Evolutionary conservation across 805 yeast species (phyloP).

Genomic region (Cephaloascus fragrans): DNA sequence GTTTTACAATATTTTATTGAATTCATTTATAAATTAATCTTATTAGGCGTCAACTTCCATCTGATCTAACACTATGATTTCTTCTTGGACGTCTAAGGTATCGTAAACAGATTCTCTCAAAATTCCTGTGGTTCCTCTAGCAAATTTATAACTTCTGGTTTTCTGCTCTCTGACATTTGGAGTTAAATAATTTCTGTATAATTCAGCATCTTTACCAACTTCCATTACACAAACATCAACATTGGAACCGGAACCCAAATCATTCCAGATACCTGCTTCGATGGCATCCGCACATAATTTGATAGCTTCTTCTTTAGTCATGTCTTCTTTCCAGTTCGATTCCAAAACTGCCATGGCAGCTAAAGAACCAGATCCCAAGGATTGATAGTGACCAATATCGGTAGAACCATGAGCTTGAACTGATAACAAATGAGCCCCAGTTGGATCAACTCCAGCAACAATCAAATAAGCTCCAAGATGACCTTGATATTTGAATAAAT

Average conservation of each 20-base stretch:
- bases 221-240: constrained; percentile 98
- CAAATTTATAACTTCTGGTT: constrained; percentile 74
- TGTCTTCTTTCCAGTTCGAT: constrained; percentile 69
- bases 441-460: constrained; percentile 96
- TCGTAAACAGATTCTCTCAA: constrained; percentile 58
- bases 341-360: constrained; percentile 99
- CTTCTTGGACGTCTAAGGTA: constrained; percentile 61
- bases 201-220: constrained; percentile 75
- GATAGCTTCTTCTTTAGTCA: constrained; percentile 86
- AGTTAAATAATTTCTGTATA: constrained; percentile 78
- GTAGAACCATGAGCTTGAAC: constrained; percentile 98
- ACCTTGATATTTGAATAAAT: constrained; percentile 93
- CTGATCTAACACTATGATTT: constrained; percentile 31
- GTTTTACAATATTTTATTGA: no score
- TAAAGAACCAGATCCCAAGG: constrained; percentile 92
- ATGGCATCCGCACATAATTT: constrained; percentile 86
- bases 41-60: constrained; percentile 41
- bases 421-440: constrained; percentile 88
- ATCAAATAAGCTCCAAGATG: constrained; percentile 95
- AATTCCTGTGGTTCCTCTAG: constrained; percentile 90
- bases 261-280: constrained; percentile 98
- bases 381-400: constrained; percentile 87
- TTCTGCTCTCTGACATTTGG: constrained; percentile 85
- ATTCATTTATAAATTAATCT: no score
- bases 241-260: constrained; percentile 96